Base-by-base conservation (phyloP, 768 basidiomycete genomes). In the Tricholomella constricta region DNA sequence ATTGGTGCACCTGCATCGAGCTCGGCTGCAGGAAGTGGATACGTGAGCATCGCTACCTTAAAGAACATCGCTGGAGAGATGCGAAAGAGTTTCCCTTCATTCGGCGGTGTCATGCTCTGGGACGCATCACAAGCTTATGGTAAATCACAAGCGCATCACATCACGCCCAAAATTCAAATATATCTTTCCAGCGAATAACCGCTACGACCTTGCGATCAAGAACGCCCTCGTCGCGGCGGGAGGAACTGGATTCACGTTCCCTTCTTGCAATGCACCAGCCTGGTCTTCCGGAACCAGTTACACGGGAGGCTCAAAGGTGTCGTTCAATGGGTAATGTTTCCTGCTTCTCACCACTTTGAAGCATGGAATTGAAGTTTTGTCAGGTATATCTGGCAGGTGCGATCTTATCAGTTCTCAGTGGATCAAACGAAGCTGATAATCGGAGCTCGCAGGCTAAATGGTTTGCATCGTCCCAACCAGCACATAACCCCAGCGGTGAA, bases 171-270 rank as follows among this genome's bases (percentile, higher is more conserved):
- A 19, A 26, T 44, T 42, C 4, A 14, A 35, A 35, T 36, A 43
- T 19, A 14, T 42, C 15, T 38, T 44, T 51, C 42, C 41, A 80
- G 86, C 73, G 25, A 88, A 88, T 62, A 69, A 72, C 52, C 78
- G 81, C 25, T 88, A 78, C 57, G 84, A 86, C 60, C 63, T 76
- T 14, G 80, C 77, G 6, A 80, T 86, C 54, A 88, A 89, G 69
- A 77, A 78, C 52, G 76, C 80, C 23, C 72, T 88, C 32, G 66
- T 69, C 12, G 79, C 80, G 12, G 81, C 85, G 31, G 85, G 86
- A 42, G 83, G 84, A n/a, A 83, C 81, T 15, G 84, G 85, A 7
- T 88, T 88, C 66, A 81, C 79, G 2, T 87, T 75, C 67, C 84
- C 85, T 14, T 57, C 79, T 45, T 88, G 85, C 63, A 74, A 78